phyloP scores from a whole-genome alignment of 2,329 filamentous ascomycete species.

The Furcasterigmium sp. region DNA sequence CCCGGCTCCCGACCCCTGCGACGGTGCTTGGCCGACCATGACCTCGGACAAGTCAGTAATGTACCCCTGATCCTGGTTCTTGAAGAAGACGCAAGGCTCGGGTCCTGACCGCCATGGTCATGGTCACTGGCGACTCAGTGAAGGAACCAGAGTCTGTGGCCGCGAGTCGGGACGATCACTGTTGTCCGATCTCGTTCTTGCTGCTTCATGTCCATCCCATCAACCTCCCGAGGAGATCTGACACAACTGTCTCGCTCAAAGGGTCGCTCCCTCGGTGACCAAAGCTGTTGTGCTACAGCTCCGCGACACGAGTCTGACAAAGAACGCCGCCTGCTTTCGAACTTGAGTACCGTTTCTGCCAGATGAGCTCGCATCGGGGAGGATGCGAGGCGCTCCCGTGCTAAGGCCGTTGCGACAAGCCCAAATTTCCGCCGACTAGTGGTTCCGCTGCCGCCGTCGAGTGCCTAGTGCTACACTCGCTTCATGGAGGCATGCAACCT shows the following conservation, averaged over 20 bases:
- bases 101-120: too few species aligned
- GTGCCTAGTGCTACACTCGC: neutral
- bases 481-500: constrained; percentile 4
- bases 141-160: neutral
- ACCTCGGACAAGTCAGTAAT: constrained; percentile 12
- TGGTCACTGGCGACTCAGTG: constrained; percentile 1
- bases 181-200: too few species aligned
- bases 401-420: neutral
- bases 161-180: too few species aligned
- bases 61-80: constrained; percentile 10
- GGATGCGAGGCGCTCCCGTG: neutral
- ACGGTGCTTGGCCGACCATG: constrained; percentile 2
- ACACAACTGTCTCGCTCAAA: too few species aligned
- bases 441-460: constrained; percentile 1
- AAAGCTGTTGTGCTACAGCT: too few species aligned
- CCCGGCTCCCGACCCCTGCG: constrained; percentile 8
- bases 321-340: too few species aligned
- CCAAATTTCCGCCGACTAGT: neutral
- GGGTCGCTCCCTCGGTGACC: too few species aligned
- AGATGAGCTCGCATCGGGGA: too few species aligned
- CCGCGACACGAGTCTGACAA: too few species aligned
- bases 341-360: too few species aligned
- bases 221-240: too few species aligned
- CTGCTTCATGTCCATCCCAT: too few species aligned
- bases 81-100: neutral